phyloP scores from a whole-genome alignment of 148 eudicot species.

The Rhododendron griersonianum region DNA sequence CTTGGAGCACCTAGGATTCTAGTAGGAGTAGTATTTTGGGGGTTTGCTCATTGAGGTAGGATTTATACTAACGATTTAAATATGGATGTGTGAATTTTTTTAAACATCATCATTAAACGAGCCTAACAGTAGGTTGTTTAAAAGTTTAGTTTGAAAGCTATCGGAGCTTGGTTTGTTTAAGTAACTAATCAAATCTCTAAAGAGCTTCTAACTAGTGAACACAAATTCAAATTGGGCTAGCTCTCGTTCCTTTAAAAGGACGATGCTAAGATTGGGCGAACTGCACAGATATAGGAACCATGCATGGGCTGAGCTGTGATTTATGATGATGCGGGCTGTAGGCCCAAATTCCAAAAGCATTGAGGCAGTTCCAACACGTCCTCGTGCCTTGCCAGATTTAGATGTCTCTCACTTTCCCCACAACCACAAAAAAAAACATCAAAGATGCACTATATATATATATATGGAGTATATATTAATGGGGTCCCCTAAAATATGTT shows the following conservation, averaged over 20 bases:
- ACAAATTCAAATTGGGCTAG: background rate
- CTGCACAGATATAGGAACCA: background rate
- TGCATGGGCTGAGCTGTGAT: background rate
- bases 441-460: background rate
- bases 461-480: background rate
- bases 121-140: too few relatives aligned
- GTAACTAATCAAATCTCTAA: too few relatives aligned
- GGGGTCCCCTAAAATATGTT: background rate
- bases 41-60: too few relatives aligned
- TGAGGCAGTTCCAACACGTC: background rate
- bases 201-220: background rate
- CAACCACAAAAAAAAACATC: background rate
- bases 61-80: too few relatives aligned
- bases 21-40: too few relatives aligned
- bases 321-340: background rate
- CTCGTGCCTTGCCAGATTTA: background rate
- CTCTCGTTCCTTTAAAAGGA: background rate
- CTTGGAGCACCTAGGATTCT: too few relatives aligned
- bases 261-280: background rate
- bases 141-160: too few relatives aligned
- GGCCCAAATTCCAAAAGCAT: background rate
- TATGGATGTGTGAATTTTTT: too few relatives aligned
- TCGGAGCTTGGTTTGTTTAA: too few relatives aligned
- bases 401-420: background rate
- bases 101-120: too few relatives aligned